Evolutionary conservation across 2,329 filamentous ascomycete genomes (phyloP), one percentile per base, ranked within the genome.

Genomic region (Diaporthe capsici): DNA sequence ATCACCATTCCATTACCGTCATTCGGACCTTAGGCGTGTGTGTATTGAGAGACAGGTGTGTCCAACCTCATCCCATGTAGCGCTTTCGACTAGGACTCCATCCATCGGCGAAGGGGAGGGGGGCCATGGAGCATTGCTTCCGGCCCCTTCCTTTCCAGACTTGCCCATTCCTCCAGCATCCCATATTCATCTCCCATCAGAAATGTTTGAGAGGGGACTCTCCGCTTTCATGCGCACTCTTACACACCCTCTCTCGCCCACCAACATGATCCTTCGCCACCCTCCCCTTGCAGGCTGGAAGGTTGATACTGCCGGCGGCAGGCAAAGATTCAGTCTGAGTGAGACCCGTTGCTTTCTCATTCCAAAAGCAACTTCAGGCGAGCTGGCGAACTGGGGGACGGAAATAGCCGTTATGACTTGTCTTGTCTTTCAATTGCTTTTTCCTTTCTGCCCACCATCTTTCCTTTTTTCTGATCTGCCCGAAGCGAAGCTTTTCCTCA

Each of bases 301-400:
- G n/a, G 5, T 63, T 28, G 63, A 37, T 53, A 17, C 15, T 39
- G 63, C 47, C 22, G 63, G 47, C 63, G 47, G 63, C 63, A 53
- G 63, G 63, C 47, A 68, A 17, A 68, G 15, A 15, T 13, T 10
- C 61, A 47, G 25, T 17, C 22, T 25, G n/a, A 39, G 63, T 68
- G 39, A 68, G 47, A 68, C 63, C 63, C 63, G 63, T 68, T 68
- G 47, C 31, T 53, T 49, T 53, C 63, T 20, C 63, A 68, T 68
- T 68, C 63, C 63, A 53, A 22, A 53, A 39, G 63, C 63, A 68
- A 49, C 47, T 68, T 8, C 15, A 53, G 47, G 47, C 63, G 47
- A 53, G 20, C 28, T 31, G 28, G 22, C 10, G 10, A 20, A 37
- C 31, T 4, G 12, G 31, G 31, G 12, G 31, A 53, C 63, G 44